Evolutionary conservation across 2,329 filamentous ascomycete species (phyloP).

Genomic region (Xylariaceae sp.): DNA sequence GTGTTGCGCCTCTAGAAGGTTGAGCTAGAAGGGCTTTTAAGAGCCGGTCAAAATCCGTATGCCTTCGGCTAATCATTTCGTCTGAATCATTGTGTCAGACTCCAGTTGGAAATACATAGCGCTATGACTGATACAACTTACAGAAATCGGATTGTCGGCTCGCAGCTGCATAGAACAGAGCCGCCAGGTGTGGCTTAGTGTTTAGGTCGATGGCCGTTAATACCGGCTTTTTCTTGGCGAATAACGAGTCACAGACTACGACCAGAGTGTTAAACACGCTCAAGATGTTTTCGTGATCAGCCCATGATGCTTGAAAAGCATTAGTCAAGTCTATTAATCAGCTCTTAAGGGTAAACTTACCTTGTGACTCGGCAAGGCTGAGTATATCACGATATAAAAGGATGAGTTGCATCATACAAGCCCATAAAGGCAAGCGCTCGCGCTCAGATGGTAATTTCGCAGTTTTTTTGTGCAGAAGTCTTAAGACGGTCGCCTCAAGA

Average conservation of each 20-base stretch:
- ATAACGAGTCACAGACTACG: slow-evolving; percentile 40
- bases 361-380: slow-evolving; percentile 28
- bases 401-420: slow-evolving; percentile 56
- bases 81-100: no score
- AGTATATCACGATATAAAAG: slow-evolving; percentile 54
- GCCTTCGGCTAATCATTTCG: neutral
- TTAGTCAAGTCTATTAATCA: slow-evolving; percentile 22
- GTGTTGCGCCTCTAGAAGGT: no score
- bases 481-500: slow-evolving; percentile 36
- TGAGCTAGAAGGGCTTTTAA: no score
- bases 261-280: slow-evolving; percentile 38
- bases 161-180: slow-evolving; percentile 32
- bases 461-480: slow-evolving; percentile 27
- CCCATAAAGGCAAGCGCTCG: slow-evolving; percentile 54
- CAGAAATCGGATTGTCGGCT: slow-evolving; percentile 32
- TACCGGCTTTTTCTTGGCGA: slow-evolving; percentile 37
- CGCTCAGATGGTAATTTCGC: slow-evolving; percentile 27
- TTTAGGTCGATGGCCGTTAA: slow-evolving; percentile 26
- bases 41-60: neutral
- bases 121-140: slow-evolving; percentile 26
- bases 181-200: slow-evolving; percentile 25
- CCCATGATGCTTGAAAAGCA: slow-evolving; percentile 18
- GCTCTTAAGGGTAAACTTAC: slow-evolving; percentile 19
- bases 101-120: no score
- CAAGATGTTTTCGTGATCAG: slow-evolving; percentile 19